Percentiles rank a stretch among this genome's conserved stretches.
Evolutionary conservation across 805 yeast genomes (phyloP).

Genomic region (Sugiyamaella valdiviana): DNA sequence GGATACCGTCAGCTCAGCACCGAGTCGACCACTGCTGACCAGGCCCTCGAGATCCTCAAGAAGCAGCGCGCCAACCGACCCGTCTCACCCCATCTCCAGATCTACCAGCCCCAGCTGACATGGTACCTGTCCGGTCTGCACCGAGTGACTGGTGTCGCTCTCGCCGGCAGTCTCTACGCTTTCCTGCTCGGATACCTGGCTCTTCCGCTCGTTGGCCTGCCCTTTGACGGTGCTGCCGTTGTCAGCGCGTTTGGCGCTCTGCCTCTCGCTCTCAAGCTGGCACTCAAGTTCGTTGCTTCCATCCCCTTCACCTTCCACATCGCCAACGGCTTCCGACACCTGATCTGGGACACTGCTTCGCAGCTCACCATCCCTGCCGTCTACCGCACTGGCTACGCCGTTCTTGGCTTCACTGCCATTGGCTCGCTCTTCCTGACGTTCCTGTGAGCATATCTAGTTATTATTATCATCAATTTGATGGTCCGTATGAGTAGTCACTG

Average conservation of each 20-base stretch:
- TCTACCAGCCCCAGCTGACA: constrained; percentile 88
- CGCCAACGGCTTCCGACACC: constrained; percentile 85
- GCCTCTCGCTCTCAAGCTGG: constrained; percentile 56
- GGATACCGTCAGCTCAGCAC: constrained; percentile 28
- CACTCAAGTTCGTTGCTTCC: constrained; percentile 63
- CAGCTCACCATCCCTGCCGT: constrained; percentile 81
- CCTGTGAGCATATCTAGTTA: constrained; percentile 22
- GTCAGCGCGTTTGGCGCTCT: constrained; percentile 53
- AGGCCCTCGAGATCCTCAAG: constrained; percentile 63
- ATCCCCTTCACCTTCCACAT: constrained; percentile 84
- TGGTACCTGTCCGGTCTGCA: constrained; percentile 75
- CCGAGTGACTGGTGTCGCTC: constrained; percentile 79
- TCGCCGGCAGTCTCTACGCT: constrained; percentile 74
- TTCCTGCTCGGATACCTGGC: constrained; percentile 72
- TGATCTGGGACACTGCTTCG: constrained; percentile 85
- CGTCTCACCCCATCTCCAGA: constrained; percentile 79
- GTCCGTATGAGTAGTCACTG: no score
- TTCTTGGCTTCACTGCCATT: constrained; percentile 54
- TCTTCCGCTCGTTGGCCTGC: constrained; percentile 54
- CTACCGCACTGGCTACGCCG: constrained; percentile 84
- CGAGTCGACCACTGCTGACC: constrained; percentile 49
- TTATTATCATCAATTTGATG: background rate
- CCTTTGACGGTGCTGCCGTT: constrained; percentile 46
- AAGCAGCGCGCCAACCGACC: constrained; percentile 88
- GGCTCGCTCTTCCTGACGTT: constrained; percentile 45